Conservation (phyloP, 2,329 filamentous ascomycete species). For the Xylariaceae sp. region DNA sequence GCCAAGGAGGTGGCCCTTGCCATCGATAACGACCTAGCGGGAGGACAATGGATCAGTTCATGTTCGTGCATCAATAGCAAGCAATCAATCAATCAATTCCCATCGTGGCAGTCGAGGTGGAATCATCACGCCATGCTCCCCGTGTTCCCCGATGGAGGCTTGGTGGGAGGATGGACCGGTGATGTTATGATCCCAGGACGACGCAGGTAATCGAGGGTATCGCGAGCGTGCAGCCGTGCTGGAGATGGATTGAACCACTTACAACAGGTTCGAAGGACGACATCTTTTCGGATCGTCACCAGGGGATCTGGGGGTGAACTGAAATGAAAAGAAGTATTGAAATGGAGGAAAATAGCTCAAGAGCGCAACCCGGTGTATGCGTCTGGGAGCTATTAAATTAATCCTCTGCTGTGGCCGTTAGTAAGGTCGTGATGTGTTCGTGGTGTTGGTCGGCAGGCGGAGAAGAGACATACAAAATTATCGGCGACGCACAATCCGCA, state of each 20-base stretch:
- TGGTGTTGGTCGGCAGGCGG: slow-evolving; percentile 29
- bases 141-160: background rate
- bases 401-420: slow-evolving; percentile 31
- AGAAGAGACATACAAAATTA: slow-evolving; percentile 29
- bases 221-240: background rate
- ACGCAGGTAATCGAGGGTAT: background rate
- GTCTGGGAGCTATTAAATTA: slow-evolving; percentile 26
- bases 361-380: slow-evolving; percentile 28
- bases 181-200: background rate
- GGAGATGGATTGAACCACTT: slow-evolving; percentile 39
- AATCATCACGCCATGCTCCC: background rate
- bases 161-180: background rate
- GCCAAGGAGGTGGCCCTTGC: slow-evolving; percentile 99
- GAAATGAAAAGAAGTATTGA: slow-evolving; percentile 25
- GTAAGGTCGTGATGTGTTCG: slow-evolving; percentile 27
- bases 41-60: slow-evolving; percentile 32
- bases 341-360: slow-evolving; percentile 27
- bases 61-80: slow-evolving; percentile 1
- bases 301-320: slow-evolving; percentile 22
- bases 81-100: background rate
- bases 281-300: slow-evolving; percentile 49
- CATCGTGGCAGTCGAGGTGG: background rate
- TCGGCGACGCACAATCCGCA: slow-evolving; percentile 26
- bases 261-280: slow-evolving; percentile 67
- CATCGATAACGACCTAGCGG: slow-evolving; percentile 91